Conservation (phyloP, 805 yeast species). For the Starmera caribaea region DNA sequence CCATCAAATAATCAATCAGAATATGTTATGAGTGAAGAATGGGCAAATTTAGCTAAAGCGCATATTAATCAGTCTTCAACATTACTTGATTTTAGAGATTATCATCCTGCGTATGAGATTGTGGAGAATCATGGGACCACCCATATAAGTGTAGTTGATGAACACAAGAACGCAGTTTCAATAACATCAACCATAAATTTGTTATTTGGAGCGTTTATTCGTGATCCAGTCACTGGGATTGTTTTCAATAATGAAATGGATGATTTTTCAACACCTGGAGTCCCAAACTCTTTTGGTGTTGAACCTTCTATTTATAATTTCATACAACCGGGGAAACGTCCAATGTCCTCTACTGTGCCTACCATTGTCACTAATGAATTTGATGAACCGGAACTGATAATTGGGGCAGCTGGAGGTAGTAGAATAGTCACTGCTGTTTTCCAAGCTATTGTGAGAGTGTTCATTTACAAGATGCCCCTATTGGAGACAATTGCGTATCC, state of each 20-base stretch:
- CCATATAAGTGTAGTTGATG: constrained; percentile 74
- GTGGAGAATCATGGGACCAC: constrained; percentile 88
- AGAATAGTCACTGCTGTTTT: constrained; percentile 75
- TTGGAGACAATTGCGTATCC: constrained; percentile 71
- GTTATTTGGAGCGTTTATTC: constrained; percentile 72
- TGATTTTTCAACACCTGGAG: constrained; percentile 71
- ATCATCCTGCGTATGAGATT: constrained; percentile 69
- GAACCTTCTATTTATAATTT: constrained; percentile 76
- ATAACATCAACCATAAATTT: constrained; percentile 86
- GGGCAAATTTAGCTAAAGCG: constrained; percentile 42
- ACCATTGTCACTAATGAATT: constrained; percentile 45
- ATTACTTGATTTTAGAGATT: constrained; percentile 53
- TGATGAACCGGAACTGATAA: constrained; percentile 48
- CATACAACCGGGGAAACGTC: constrained; percentile 68
- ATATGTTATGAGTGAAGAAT: constrained; percentile 36
- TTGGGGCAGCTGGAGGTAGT: constrained; percentile 95
- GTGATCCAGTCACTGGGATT: constrained; percentile 75
- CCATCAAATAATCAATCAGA: constrained; percentile 28
- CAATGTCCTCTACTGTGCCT: constrained; percentile 79
- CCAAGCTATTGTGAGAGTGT: constrained; percentile 64
- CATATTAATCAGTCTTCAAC: constrained; percentile 53
- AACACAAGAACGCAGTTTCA: constrained; percentile 65
- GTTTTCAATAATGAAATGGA: constrained; percentile 90
- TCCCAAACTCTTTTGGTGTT: constrained; percentile 68
- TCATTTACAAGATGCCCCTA: constrained; percentile 47